Percentiles rank a stretch among this genome's conserved stretches.
phyloP scores from a whole-genome alignment of 768 basidiomycete species.

The Termitomyces sp. region DNA sequence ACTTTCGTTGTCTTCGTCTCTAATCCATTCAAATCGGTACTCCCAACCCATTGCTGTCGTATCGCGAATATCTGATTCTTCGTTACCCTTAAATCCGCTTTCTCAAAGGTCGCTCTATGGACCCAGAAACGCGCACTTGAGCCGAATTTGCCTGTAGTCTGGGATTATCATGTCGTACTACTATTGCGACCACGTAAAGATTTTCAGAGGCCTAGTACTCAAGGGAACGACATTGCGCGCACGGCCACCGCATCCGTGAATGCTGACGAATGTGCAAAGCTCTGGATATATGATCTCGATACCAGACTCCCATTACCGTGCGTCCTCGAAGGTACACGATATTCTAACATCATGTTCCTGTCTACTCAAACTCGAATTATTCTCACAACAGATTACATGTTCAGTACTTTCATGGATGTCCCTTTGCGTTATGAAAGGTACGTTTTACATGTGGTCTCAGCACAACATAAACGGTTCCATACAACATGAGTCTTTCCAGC shows the following conservation, averaged over 20 bases:
- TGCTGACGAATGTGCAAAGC: not conserved
- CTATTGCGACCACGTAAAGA: constrained; percentile 33
- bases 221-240: not conserved
- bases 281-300: constrained; percentile 72
- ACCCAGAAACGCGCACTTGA: constrained; percentile 41
- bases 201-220: not conserved
- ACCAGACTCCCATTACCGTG: constrained; percentile 47
- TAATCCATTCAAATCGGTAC: constrained; percentile 51
- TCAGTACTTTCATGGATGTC: constrained; percentile 35
- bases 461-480: not conserved
- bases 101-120: constrained; percentile 61
- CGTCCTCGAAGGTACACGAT: constrained; percentile 38
- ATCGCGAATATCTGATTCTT: not conserved
- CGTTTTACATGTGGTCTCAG: not conserved
- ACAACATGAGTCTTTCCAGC: constrained; percentile 27
- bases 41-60: not conserved
- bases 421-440: constrained; percentile 40
- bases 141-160: constrained; percentile 40
- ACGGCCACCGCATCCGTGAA: not conserved
- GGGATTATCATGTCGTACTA: constrained; percentile 75
- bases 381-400: constrained; percentile 35
- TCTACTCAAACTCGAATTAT: not conserved
- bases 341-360: not conserved
- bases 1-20: constrained; percentile 59
- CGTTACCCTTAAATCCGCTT: not conserved